Percentiles rank a stretch among this genome's conserved stretches.
Conservation (phyloP, 2,329 filamentous ascomycete genomes). For the Volutella citrinella region DNA sequence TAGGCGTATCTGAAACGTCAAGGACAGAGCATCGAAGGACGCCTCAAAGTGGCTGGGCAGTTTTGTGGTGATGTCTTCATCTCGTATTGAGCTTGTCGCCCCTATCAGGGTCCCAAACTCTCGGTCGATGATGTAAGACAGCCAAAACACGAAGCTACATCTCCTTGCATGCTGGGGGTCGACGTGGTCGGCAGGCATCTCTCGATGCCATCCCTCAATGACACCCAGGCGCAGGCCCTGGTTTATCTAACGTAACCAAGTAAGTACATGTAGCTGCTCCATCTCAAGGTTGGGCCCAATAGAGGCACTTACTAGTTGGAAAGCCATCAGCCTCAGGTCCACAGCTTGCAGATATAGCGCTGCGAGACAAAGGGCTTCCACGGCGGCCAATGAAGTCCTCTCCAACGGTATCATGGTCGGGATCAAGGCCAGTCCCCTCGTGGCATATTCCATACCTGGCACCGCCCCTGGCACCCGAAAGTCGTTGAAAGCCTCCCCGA, state of each 20-base stretch:
- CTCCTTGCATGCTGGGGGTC: constrained; percentile 2
- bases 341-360: constrained; percentile 2
- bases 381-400: neutral
- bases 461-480: neutral
- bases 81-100: constrained; percentile 5
- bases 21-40: neutral
- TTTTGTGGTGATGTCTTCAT: constrained; percentile 10
- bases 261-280: too few species aligned
- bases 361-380: neutral
- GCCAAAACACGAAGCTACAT: constrained; percentile 7
- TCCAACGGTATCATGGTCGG: constrained; percentile 3
- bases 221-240: constrained; percentile 4
- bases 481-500: constrained; percentile 3
- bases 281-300: too few species aligned
- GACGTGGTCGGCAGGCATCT: constrained; percentile 7
- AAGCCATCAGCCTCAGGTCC: constrained; percentile 5
- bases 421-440: constrained; percentile 5
- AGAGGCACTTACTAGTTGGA: constrained; percentile 3
- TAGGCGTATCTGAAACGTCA: constrained; percentile 2
- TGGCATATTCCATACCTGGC: constrained; percentile 4
- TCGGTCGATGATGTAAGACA: constrained; percentile 7
- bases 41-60: constrained; percentile 2
- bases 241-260: too few species aligned
- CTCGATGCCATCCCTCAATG: constrained; percentile 8
- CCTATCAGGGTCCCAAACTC: constrained; percentile 7